Percentiles rank a stretch among this genome's conserved stretches.
phyloP scores from a whole-genome alignment of 495 filamentous ascomycete genomes.

The Schizothecium vesticola region DNA sequence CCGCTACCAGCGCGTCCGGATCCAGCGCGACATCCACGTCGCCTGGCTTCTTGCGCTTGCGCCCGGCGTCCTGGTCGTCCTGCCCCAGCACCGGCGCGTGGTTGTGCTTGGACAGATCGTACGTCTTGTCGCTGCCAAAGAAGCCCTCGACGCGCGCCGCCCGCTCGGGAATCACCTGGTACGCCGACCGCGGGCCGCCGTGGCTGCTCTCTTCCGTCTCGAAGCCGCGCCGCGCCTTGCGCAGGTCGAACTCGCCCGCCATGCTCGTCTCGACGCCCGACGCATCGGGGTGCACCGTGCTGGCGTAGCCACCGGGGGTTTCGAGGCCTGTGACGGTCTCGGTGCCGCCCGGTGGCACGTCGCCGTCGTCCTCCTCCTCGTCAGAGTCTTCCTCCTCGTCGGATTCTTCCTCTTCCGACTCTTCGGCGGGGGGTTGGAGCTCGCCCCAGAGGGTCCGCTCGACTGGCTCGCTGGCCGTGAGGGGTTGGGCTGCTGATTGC shows the following conservation, averaged over 20 bases:
- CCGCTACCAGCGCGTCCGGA: conserved; percentile 62
- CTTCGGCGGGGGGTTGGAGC: conserved; percentile 76
- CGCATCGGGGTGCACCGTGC: conserved; percentile 57
- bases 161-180: conserved; percentile 86
- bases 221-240: conserved; percentile 78
- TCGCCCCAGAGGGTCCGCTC: conserved; percentile 92
- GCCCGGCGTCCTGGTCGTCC: conserved; percentile 61
- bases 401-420: conserved; percentile 74
- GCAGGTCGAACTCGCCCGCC: conserved; percentile 82
- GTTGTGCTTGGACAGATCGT: conserved; percentile 61
- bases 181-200: conserved; percentile 61
- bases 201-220: conserved; percentile 79
- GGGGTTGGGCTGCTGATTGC: conserved; percentile 15
- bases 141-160: conserved; percentile 80
- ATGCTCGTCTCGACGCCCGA: conserved; percentile 61
- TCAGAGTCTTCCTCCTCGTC: conserved; percentile 73
- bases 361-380: conserved; percentile 56
- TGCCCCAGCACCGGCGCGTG: conserved; percentile 60
- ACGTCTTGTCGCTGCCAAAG: conserved; percentile 89
- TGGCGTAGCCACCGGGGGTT: conserved; percentile 75
- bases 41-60: conserved; percentile 90
- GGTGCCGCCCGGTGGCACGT: conserved; percentile 50
- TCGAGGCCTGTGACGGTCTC: conserved; percentile 74
- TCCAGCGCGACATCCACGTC: conserved; percentile 92
- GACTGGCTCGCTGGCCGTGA: conserved; percentile 64